Conservation (phyloP, 148 eudicot species). For the Bassia scoparia region DNA sequence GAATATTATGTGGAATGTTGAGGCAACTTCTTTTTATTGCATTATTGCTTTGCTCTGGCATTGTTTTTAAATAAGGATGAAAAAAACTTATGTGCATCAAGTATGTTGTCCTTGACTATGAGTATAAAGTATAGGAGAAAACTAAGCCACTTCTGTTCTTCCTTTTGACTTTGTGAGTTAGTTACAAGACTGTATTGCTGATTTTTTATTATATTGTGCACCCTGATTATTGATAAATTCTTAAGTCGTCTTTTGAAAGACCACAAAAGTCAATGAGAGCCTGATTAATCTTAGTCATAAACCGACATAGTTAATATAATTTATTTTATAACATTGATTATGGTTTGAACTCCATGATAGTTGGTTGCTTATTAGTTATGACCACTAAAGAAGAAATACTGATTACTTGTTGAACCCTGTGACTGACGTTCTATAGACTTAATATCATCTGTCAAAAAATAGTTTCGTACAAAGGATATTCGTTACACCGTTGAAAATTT, state of each 20-base stretch:
- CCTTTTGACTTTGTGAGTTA: not conserved
- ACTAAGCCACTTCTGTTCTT: not conserved
- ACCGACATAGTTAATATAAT: too few relatives aligned
- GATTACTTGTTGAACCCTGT: not conserved
- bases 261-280: too few relatives aligned
- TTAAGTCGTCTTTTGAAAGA: too few relatives aligned
- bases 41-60: not conserved
- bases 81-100: not conserved
- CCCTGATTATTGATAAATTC: too few relatives aligned
- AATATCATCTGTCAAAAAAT: not conserved
- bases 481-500: conserved; percentile 8
- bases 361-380: too few relatives aligned
- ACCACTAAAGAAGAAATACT: not conserved
- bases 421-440: not conserved
- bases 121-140: not conserved
- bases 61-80: not conserved
- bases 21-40: not conserved
- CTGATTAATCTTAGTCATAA: too few relatives aligned
- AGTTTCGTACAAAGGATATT: conserved; percentile 81
- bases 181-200: not conserved
- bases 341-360: not conserved
- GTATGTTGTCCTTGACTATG: not conserved
- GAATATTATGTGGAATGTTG: too few relatives aligned
- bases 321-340: too few relatives aligned
- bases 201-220: not conserved